A percentile compares a stretch with the other conserved stretches of the same genome.
phyloP scores from a whole-genome alignment of 805 yeast species.

The Starmera quercuum region DNA sequence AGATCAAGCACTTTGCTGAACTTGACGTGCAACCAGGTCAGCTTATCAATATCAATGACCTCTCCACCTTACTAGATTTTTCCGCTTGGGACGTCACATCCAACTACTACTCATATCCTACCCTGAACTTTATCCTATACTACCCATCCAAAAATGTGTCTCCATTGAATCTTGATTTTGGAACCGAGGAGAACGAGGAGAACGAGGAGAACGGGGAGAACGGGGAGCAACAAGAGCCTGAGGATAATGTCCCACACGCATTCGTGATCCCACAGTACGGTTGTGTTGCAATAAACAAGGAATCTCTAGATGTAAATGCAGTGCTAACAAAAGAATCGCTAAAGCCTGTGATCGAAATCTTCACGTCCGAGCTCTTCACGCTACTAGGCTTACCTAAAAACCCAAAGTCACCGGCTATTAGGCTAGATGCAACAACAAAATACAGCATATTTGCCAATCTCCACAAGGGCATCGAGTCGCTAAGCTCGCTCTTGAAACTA shows the following conservation, averaged over 20 bases:
- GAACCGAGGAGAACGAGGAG: background rate
- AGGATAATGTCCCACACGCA: slow-evolving; percentile 9
- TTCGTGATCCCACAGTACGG: slow-evolving; percentile 88
- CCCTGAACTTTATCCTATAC: slow-evolving; percentile 64
- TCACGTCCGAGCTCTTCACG: slow-evolving; percentile 67
- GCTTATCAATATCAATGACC: slow-evolving; percentile 39
- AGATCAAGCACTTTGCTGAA: slow-evolving; percentile 55
- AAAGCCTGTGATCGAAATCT: slow-evolving; percentile 52
- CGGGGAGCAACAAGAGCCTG: background rate
- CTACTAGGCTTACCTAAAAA: slow-evolving; percentile 59
- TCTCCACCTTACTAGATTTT: slow-evolving; percentile 73
- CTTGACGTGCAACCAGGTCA: slow-evolving; percentile 19
- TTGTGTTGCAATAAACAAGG: slow-evolving; percentile 40
- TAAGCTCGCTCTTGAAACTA: slow-evolving; percentile 64
- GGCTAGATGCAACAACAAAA: slow-evolving; percentile 63
- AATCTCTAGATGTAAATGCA: slow-evolving; percentile 19
- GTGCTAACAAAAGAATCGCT: slow-evolving; percentile 38
- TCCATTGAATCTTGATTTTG: slow-evolving; percentile 43
- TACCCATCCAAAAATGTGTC: slow-evolving; percentile 43
- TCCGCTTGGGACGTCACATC: slow-evolving; percentile 75
- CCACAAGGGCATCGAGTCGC: slow-evolving; percentile 54
- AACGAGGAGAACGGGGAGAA: background rate
- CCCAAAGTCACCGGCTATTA: slow-evolving; percentile 51
- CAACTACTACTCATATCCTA: slow-evolving; percentile 51
- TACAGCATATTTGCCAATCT: slow-evolving; percentile 51